Base-by-base conservation (phyloP, 768 basidiomycete genomes). In the Russula ochroleuca region DNA sequence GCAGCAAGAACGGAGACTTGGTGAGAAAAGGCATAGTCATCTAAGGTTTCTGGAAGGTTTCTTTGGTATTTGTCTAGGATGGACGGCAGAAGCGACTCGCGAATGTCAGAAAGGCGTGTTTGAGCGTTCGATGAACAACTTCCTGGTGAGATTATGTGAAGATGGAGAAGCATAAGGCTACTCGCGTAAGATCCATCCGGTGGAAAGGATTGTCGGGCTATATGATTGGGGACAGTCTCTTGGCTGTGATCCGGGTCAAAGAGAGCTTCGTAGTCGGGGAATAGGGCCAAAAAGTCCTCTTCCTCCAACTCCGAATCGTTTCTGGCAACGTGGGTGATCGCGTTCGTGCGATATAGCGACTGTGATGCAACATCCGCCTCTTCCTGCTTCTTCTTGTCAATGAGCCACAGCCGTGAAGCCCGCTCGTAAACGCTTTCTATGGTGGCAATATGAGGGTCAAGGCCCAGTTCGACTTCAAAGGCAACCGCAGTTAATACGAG, bases 271-370 rank as follows among this genome's bases (percentile, higher is more conserved):
- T 88, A 96, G 13, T 85, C 84, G 14, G 97, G 97, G 74, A 99
- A 99, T 33, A 98, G 73, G 6, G 83, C 76, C 50, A 86, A 75
- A 70, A 98, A 92, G 68, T 98, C 97, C 65, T 80, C 79, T 72
- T 90, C 90, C 71, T 97, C 93, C 41, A 82, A 71, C 69, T 93
- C 89, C 5, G 83, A 83, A 63, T 95, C 94, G 14, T 80, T 81
- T 11, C 80, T 73, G 33, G 79, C 80, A 33, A 80, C 76, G 52
- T 89, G 75, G 15, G 83, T 79, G 28, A 80, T 71, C 48, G 79
- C 79, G 43, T 80, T 83, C 52, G 79, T 78, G 28, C 88, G 86
- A 77, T 98, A 99, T 3, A 98, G 75, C 23, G 90, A 88, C 31
- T 81, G 83, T 0, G 86, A 82, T 14, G 83, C 84, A 28, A 81